Percentiles rank a stretch among this genome's conserved stretches.
phyloP scores from a whole-genome alignment of 352 stramenopile genomes.

The Phytophthora cryptogea region DNA sequence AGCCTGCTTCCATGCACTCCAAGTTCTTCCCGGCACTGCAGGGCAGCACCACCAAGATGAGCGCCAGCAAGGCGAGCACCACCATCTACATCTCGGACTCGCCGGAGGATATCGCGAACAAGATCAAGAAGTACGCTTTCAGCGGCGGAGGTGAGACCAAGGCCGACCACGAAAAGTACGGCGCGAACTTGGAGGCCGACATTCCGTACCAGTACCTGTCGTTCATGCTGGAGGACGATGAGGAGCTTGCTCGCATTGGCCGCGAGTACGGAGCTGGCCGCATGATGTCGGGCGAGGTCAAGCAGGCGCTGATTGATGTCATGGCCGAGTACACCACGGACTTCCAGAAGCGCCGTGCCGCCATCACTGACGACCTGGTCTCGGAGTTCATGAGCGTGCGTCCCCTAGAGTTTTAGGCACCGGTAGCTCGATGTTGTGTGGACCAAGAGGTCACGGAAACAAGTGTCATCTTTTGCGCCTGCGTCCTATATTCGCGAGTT shows the following conservation, averaged over 20 bases:
- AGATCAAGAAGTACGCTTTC: conserved; percentile 91
- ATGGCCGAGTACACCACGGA: conserved; percentile 92
- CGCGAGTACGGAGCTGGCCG: conserved; percentile 96
- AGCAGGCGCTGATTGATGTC: conserved; percentile 95
- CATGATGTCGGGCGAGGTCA: conserved; percentile 98
- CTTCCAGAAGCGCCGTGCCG: conserved; percentile 94
- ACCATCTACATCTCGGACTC: conserved; percentile 99
- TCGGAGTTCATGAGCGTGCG: conserved; percentile 97
- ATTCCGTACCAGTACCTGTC: conserved; percentile 99
- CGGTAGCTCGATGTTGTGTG: conserved; percentile 20
- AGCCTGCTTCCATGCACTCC: conserved; percentile 98
- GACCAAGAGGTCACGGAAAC: conserved; percentile 14
- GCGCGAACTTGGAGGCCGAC: conserved; percentile 98
- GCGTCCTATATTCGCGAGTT: conserved; percentile 26
- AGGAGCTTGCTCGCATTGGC: conserved; percentile 93
- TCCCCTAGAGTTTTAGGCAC: conserved; percentile 89
- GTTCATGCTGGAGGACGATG: conserved; percentile 99
- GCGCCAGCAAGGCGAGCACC: conserved; percentile 93
- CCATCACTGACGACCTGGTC: conserved; percentile 96
- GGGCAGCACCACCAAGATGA: conserved; percentile 99
- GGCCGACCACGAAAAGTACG: conserved; percentile 97
- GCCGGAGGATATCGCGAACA: conserved; percentile 94
- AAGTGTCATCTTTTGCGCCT: conserved; percentile 16
- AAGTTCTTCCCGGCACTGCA: conserved; percentile 99
- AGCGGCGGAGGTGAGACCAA: conserved; percentile 97